Evolutionary conservation across 2,329 filamentous ascomycete species (phyloP).

Genomic region (Gyromitra esculenta): DNA sequence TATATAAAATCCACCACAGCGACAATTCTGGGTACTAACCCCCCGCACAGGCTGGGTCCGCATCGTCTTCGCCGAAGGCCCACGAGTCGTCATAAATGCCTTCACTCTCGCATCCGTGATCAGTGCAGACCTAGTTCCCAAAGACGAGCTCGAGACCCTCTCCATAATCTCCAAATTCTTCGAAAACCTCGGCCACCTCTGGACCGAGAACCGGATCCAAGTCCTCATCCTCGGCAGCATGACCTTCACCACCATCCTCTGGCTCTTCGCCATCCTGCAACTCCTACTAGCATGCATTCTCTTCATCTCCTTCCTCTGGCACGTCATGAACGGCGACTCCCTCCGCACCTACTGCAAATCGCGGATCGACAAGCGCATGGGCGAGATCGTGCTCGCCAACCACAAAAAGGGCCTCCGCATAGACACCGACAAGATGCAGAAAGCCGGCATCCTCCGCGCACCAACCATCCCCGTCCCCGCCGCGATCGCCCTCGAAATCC

Average conservation of each 20-base stretch:
- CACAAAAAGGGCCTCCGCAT: conserved; percentile 88
- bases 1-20: not conserved
- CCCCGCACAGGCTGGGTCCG: conserved; percentile 80
- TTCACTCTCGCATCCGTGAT: conserved; percentile 88
- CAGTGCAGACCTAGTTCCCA: conserved; percentile 75
- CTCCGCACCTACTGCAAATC: conserved; percentile 87
- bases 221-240: conserved; percentile 87
- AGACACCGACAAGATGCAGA: conserved; percentile 68
- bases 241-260: conserved; percentile 89
- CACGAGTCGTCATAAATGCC: conserved; percentile 89
- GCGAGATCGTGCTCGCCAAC: conserved; percentile 83
- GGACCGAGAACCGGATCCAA: conserved; percentile 74
- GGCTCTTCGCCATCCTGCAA: conserved; percentile 81
- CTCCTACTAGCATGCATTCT: conserved; percentile 79
- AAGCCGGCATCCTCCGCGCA: conserved; percentile 56
- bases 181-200: conserved; percentile 78
- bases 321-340: conserved; percentile 83
- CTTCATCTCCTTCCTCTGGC: conserved; percentile 89
- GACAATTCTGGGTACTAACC: not conserved
- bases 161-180: conserved; percentile 80
- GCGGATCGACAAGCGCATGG: conserved; percentile 87
- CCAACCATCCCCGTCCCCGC: conserved; percentile 49
- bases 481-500: conserved; percentile 18
- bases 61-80: conserved; percentile 88
- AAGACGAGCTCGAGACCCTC: conserved; percentile 50